These are phyloP conservation scores for Amanita phalloides DNA, from an alignment of 768 basidiomycete genomes.

Conservation along the genomic window DNA sequence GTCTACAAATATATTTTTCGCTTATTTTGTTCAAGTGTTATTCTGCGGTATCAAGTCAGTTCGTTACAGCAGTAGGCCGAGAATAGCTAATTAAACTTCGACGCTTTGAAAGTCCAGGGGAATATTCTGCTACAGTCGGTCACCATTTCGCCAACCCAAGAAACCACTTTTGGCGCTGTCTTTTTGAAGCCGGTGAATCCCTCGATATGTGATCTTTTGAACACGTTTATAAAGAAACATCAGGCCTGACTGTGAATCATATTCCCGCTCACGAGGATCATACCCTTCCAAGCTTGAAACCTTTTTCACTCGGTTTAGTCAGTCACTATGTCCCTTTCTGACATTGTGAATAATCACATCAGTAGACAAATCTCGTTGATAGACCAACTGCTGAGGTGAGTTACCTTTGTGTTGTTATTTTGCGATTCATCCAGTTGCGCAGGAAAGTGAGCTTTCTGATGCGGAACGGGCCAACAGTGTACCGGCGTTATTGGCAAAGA, in stretches of 20 bases:
- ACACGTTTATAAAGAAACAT: background rate
- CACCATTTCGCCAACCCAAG: constrained; percentile 75
- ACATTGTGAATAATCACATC: background rate
- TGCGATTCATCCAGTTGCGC: background rate
- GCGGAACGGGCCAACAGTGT: constrained; percentile 45
- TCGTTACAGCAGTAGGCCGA: background rate
- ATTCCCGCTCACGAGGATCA: constrained; percentile 49
- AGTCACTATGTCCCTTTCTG: constrained; percentile 12
- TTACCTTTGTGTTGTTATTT: background rate
- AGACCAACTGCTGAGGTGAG: constrained; percentile 55
- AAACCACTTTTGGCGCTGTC: constrained; percentile 76
- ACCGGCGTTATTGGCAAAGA: constrained; percentile 47
- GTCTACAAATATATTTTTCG: background rate
- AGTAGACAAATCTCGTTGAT: constrained; percentile 66
- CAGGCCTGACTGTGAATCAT: constrained; percentile 48
- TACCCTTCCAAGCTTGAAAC: constrained; percentile 35
- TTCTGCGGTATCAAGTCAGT: constrained; percentile 82
- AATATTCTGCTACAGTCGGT: constrained; percentile 54
- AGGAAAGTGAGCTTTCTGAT: constrained; percentile 46
- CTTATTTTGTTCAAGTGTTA: constrained; percentile 37
- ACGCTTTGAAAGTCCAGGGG: constrained; percentile 43
- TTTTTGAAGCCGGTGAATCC: constrained; percentile 51
- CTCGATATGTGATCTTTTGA: background rate
- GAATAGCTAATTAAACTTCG: background rate
- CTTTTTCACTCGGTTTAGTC: constrained; percentile 59